Evolutionary conservation across 2,329 filamentous ascomycete genomes (phyloP).

Genomic region (Nemania serpens): DNA sequence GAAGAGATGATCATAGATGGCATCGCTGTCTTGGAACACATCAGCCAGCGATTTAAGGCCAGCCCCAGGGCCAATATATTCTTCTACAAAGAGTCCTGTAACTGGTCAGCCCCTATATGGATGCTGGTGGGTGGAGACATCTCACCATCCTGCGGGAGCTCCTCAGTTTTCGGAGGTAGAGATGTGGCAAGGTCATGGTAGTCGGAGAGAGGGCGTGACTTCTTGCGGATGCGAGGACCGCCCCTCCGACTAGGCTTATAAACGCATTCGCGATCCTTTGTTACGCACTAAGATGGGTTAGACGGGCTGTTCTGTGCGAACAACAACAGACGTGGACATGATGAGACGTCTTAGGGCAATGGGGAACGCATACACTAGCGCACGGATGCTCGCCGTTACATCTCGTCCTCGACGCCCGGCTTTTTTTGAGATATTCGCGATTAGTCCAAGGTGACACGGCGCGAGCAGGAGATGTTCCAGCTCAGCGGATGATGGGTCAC

Average conservation of each 20-base stretch:
- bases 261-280: conserved; percentile 47
- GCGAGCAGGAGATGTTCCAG: conserved; percentile 14
- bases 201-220: conserved; percentile 39
- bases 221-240: conserved; percentile 50
- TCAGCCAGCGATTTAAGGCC: conserved; percentile 53
- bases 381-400: conserved; percentile 53
- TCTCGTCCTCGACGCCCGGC: conserved; percentile 51
- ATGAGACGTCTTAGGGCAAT: conserved; percentile 8
- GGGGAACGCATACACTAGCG: conserved; percentile 45
- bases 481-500: conserved; percentile 32
- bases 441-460: conserved; percentile 31
- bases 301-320: conserved; percentile 16
- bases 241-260: conserved; percentile 51
- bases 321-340: conserved; percentile 13
- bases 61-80: conserved; percentile 53
- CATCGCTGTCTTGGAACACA: conserved; percentile 52
- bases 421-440: conserved; percentile 32
- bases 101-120: conserved; percentile 12
- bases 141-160: conserved; percentile 42
- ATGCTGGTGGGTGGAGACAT: conserved; percentile 13
- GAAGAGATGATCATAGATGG: conserved; percentile 53
- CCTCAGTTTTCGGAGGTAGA: conserved; percentile 38
- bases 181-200: conserved; percentile 37
- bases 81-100: conserved; percentile 40
- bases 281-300: conserved; percentile 44